phyloP scores from a whole-genome alignment of 129 eudicot genomes.

The Pseudognaphalium luteoalbum region DNA sequence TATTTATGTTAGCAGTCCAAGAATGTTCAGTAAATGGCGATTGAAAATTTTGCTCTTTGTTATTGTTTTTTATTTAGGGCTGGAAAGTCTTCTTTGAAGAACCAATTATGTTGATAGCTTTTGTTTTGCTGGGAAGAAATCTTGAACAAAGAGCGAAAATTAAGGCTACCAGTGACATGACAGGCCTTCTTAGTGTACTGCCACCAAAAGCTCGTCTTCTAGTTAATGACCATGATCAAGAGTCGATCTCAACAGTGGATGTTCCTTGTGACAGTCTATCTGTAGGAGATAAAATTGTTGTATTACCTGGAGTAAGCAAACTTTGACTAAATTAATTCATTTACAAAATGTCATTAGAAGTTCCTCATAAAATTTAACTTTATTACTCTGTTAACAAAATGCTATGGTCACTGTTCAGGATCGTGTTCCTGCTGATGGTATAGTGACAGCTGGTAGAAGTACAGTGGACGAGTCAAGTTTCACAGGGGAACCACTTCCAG shows the following conservation, averaged over 20 bases:
- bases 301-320: slow-evolving; percentile 90
- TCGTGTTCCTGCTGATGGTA: slow-evolving; percentile 98
- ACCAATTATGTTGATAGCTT: slow-evolving; percentile 96
- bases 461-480: slow-evolving; percentile 96
- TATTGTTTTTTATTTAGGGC: slow-evolving; percentile 52
- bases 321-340: background rate
- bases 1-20: background rate
- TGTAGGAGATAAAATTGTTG: slow-evolving; percentile 87
- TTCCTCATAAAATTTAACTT: background rate
- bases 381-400: slow-evolving; percentile 14
- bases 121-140: slow-evolving; percentile 91
- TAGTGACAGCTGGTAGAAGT: slow-evolving; percentile 95
- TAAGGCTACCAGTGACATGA: slow-evolving; percentile 98
- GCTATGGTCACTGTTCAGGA: slow-evolving; percentile 52
- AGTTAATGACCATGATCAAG: slow-evolving; percentile 51
- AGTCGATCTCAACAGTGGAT: slow-evolving; percentile 70
- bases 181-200: slow-evolving; percentile 78
- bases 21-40: background rate
- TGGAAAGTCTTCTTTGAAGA: slow-evolving; percentile 99
- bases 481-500: slow-evolving; percentile 97
- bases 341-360: slow-evolving; percentile 5
- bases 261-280: slow-evolving; percentile 87
- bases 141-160: slow-evolving; percentile 99
- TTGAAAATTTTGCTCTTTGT: background rate
- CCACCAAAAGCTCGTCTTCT: slow-evolving; percentile 98